Percentiles rank a stretch among this genome's conserved stretches.
These are phyloP conservation scores for Umbellularia californica DNA, from an alignment of 164 flowering plant genomes.

Conservation along the genomic window DNA sequence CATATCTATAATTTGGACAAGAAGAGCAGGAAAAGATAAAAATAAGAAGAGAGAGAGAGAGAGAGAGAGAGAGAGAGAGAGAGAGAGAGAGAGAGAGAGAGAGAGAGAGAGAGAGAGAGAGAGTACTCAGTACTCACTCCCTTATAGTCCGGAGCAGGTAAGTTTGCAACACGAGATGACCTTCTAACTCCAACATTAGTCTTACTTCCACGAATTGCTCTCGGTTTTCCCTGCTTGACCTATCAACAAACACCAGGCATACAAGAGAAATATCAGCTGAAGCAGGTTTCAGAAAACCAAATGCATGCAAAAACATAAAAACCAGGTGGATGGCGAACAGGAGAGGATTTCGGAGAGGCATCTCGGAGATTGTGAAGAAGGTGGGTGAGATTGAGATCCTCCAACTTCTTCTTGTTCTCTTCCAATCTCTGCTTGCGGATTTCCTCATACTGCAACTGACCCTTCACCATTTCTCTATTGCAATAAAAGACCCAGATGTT, in stretches of 20 bases:
- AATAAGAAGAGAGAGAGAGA: not conserved
- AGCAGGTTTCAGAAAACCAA: no score
- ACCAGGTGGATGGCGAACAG: conserved; percentile 16
- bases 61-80: not conserved
- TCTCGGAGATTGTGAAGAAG: conserved; percentile 33
- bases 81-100: not conserved
- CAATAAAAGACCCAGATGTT: not conserved
- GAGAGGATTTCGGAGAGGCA: conserved; percentile 25
- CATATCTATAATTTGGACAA: no score
- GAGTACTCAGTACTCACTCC: conserved; percentile 33
- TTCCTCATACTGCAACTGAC: conserved; percentile 33
- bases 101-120: no score
- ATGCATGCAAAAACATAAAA: not conserved
- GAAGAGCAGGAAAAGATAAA: not conserved
- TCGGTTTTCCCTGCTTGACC: conserved; percentile 32
- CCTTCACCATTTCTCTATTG: not conserved
- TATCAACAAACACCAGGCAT: conserved; percentile 10
- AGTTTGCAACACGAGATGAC: conserved; percentile 42
- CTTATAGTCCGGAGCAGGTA: conserved; percentile 38
- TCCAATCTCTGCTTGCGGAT: conserved; percentile 38
- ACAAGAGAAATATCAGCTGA: not conserved
- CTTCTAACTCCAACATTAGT: conserved; percentile 34
- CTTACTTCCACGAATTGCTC: conserved; percentile 8
- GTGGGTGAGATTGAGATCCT: conserved; percentile 42
- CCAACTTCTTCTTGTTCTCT: conserved; percentile 59